These are phyloP conservation scores for Tylopilus rubrobrunneus DNA, from an alignment of 768 basidiomycete species.

Conservation along the genomic window DNA sequence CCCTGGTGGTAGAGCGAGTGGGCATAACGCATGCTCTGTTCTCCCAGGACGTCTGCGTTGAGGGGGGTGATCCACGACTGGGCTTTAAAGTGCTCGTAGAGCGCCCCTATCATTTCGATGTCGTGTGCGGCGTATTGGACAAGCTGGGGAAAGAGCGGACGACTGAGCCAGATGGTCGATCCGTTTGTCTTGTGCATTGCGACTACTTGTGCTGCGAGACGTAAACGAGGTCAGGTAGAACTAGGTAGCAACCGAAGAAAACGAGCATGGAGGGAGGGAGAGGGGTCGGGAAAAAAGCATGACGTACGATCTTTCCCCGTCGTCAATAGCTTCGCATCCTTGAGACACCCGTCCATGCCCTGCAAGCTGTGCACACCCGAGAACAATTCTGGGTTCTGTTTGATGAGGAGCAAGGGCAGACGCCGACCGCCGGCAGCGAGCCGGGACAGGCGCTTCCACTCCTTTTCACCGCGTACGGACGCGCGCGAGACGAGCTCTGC, in stretches of 20 bases:
- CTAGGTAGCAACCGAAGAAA: background rate
- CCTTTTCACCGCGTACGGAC: conserved; percentile 22
- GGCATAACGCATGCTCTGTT: conserved; percentile 29
- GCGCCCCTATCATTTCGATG: conserved; percentile 35
- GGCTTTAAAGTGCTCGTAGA: conserved; percentile 33
- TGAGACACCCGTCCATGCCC: conserved; percentile 35
- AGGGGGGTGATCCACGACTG: conserved; percentile 20
- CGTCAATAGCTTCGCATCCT: conserved; percentile 20
- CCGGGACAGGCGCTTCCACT: conserved; percentile 25
- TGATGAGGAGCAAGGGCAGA: conserved; percentile 22
- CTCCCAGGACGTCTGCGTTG: conserved; percentile 14
- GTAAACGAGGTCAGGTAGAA: background rate
- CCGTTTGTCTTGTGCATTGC: conserved; percentile 34
- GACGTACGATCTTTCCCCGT: conserved; percentile 34
- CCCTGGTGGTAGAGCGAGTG: conserved; percentile 27
- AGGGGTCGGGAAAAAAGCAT: too few species aligned
- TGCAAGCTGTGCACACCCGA: conserved; percentile 32
- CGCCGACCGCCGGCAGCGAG: conserved; percentile 23
- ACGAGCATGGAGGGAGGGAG: background rate
- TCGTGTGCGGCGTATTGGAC: conserved; percentile 42
- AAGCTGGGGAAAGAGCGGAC: conserved; percentile 36
- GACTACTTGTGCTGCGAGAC: conserved; percentile 31
- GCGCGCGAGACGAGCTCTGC: conserved; percentile 34
- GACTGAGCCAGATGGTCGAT: conserved; percentile 30
- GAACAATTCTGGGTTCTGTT: conserved; percentile 24